Conservation (phyloP, 1,284 basidiomycete genomes). For the Sparassis latifolia region DNA sequence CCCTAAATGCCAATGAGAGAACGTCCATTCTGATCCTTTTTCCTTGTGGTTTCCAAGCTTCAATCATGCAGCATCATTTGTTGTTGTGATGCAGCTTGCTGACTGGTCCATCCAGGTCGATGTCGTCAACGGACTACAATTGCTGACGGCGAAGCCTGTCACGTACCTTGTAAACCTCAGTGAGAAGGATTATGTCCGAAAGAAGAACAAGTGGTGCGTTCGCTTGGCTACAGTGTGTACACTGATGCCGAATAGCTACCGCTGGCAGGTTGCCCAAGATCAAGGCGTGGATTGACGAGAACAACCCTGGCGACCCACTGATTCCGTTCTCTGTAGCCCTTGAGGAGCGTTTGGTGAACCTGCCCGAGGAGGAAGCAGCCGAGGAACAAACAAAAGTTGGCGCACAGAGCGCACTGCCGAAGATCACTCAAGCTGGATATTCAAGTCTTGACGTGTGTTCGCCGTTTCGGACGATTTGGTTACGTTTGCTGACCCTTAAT, state of each 20-base stretch:
- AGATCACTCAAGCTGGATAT: slow-evolving; percentile 93
- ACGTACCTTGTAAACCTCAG: slow-evolving; percentile 98
- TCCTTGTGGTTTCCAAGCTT: background rate
- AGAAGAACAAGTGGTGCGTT: slow-evolving; percentile 96
- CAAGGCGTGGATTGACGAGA: slow-evolving; percentile 96
- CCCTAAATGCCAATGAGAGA: slow-evolving; percentile 58
- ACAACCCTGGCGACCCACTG: slow-evolving; percentile 94
- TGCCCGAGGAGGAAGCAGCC: slow-evolving; percentile 68
- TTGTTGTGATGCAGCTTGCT: background rate
- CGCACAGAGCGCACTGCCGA: slow-evolving; percentile 70
- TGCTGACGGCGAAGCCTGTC: slow-evolving; percentile 96
- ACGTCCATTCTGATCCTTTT: slow-evolving; percentile 35
- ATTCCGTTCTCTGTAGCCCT: slow-evolving; percentile 97
- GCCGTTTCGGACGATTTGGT: background rate
- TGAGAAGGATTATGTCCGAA: slow-evolving; percentile 91
- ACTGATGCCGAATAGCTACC: background rate
- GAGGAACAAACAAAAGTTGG: slow-evolving; percentile 75
- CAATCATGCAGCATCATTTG: background rate
- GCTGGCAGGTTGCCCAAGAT: slow-evolving; percentile 82
- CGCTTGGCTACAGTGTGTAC: background rate
- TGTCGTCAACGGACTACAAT: slow-evolving; percentile 86
- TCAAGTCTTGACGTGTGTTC: slow-evolving; percentile 67
- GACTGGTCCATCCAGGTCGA: slow-evolving; percentile 64
- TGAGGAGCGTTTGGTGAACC: slow-evolving; percentile 80
- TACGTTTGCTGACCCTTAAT: background rate